Conservation (phyloP, 108 stramenopile genomes). For the Chaetoceros tenuissimus region DNA sequence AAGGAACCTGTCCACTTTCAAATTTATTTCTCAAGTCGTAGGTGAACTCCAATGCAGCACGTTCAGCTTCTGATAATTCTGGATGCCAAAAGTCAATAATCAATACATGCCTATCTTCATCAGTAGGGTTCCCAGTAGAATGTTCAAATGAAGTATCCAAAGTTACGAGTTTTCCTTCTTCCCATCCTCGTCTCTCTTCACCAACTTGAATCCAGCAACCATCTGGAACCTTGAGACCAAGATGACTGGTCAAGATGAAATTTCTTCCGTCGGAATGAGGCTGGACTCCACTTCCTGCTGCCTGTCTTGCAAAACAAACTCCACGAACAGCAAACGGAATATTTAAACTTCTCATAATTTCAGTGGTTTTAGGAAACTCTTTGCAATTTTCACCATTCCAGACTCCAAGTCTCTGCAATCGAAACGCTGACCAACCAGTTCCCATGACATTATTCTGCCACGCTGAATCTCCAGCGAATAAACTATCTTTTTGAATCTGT, state of each 20-base stretch:
- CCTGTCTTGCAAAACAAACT: slow-evolving; percentile 90
- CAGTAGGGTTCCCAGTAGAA: slow-evolving; percentile 75
- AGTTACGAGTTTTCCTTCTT: slow-evolving; percentile 65
- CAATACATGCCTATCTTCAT: slow-evolving; percentile 80
- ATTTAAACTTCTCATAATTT: slow-evolving; percentile 52
- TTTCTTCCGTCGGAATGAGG: slow-evolving; percentile 88
- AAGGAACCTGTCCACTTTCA: slow-evolving; percentile 74
- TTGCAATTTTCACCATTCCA: slow-evolving; percentile 86
- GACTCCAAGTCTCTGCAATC: slow-evolving; percentile 82
- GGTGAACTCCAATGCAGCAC: slow-evolving; percentile 61
- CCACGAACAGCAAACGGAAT: slow-evolving; percentile 91
- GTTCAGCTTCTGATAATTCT: slow-evolving; percentile 70
- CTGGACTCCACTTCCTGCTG: slow-evolving; percentile 72
- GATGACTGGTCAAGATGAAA: slow-evolving; percentile 87
- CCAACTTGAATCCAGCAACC: slow-evolving; percentile 81
- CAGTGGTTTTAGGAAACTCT: slow-evolving; percentile 76
- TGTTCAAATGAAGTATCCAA: slow-evolving; percentile 90
- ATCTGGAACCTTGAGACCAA: slow-evolving; percentile 72
- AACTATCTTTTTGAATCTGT: slow-evolving; percentile 1
- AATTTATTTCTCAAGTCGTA: slow-evolving; percentile 84
- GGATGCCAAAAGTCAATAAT: slow-evolving; percentile 97
- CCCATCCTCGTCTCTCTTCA: slow-evolving; percentile 54
- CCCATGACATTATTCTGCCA: slow-evolving; percentile 90
- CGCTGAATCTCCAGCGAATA: slow-evolving; percentile 64
- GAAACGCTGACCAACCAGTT: slow-evolving; percentile 81